Conservation (phyloP, 2,329 filamentous ascomycete genomes). For the Chrysosporium keratinophilum region DNA sequence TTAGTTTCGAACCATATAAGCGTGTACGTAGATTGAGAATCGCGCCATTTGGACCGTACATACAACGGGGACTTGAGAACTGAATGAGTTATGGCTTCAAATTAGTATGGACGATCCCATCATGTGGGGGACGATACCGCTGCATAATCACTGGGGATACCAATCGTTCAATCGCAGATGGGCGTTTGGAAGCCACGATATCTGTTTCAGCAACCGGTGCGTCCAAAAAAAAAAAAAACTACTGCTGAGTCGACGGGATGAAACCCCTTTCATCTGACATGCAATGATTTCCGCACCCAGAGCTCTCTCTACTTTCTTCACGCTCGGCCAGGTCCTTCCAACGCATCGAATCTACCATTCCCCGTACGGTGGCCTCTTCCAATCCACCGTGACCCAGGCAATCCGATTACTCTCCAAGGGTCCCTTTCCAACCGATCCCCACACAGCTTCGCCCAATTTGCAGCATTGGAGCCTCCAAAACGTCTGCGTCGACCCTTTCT, state of each 20-base stretch:
- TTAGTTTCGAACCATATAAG: slow-evolving; percentile 79
- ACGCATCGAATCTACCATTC: slow-evolving; percentile 76
- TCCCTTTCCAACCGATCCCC: slow-evolving; percentile 44
- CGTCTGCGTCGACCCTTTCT: slow-evolving; percentile 40
- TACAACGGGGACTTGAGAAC: slow-evolving; percentile 8
- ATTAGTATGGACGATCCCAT: slow-evolving; percentile 82
- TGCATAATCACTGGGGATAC: slow-evolving; percentile 60
- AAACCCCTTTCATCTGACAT: not conserved
- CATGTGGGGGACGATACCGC: slow-evolving; percentile 80
- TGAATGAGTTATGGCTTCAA: slow-evolving; percentile 16
- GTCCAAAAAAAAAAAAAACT: slow-evolving; percentile 16
- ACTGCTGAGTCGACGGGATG: not conserved
- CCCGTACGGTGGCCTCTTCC: slow-evolving; percentile 70
- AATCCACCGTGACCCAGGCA: slow-evolving; percentile 77
- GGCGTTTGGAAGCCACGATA: slow-evolving; percentile 86
- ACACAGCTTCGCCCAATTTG: slow-evolving; percentile 29
- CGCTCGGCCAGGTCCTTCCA: slow-evolving; percentile 77
- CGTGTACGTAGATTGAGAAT: slow-evolving; percentile 55
- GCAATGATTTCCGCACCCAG: slow-evolving; percentile 35
- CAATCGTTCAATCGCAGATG: slow-evolving; percentile 62
- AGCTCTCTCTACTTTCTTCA: slow-evolving; percentile 67
- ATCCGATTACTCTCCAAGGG: slow-evolving; percentile 69
- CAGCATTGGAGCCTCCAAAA: slow-evolving; percentile 33
- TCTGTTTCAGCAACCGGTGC: slow-evolving; percentile 82
- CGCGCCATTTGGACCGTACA: slow-evolving; percentile 12